Evolutionary conservation across 2,329 filamentous ascomycete genomes (phyloP), one percentile per base, ranked within the genome.

Genomic region (Colletotrichum musicola): DNA sequence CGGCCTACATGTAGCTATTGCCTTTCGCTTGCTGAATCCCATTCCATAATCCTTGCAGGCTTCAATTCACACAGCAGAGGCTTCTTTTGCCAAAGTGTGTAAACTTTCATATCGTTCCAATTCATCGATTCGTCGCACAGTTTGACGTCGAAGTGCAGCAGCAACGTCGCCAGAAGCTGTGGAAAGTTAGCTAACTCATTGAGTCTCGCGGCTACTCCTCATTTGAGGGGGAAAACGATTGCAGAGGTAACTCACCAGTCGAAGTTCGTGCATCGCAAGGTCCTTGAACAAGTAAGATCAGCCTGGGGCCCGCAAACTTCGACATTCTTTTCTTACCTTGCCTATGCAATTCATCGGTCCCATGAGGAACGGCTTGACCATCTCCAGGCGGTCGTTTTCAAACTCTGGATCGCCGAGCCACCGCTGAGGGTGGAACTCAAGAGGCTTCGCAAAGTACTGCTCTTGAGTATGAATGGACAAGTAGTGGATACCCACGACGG

Each of bases 261-360:
- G 44, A 50, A 59, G 42, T 40, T 59, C 56, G 27, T 50, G 56
- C 56, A 59, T 59, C 38, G 56, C 56, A 27, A 59, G 56, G 27
- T 59, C 44, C 56, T 59, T 38, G 18, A 12, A 49, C 12, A 40
- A 20, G 5, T 10, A 0, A 10, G 4, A 22, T 59, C 16, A 59
- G 56, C 25, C 6, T 20, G 12, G 2, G 13, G 18, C 7, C 2
- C 13, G n/a, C 40, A 6, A 38, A 16, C 4, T 2, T 1, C 2
- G 13, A 2, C 14, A 10, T 13, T n/a, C n/a, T 25, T 65, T 78
- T 77, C 1, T 2, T 20, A 50, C 56, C 67, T 78, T 78, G 1
- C 85, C 85, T 35, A 87, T 77, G 67, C 85, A 87, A 54, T 85
- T 84, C 1, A 85, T 75, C 5, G 85, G 81, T n/a, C 59, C 59